These are phyloP conservation scores for Elaeis guineensis DNA, from an alignment of 176 grass and related monocot genomes.

Conservation along the genomic window DNA sequence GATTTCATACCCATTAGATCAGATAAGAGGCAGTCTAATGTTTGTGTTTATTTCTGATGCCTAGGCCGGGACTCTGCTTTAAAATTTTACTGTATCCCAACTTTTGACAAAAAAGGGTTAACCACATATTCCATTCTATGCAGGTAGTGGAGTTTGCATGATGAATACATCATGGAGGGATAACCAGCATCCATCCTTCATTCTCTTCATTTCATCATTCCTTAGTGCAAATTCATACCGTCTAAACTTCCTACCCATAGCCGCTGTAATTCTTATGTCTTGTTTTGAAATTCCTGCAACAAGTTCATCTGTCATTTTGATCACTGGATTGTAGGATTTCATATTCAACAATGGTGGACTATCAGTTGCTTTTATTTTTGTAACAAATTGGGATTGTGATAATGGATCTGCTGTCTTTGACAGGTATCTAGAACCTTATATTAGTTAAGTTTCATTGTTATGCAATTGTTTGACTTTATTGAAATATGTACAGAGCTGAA, in stretches of 20 bases:
- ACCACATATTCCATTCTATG: neutral
- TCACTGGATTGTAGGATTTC: constrained; percentile 37
- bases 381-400: constrained; percentile 45
- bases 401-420: constrained; percentile 42
- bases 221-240: constrained; percentile 59
- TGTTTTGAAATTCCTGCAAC: neutral
- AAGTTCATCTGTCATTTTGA: neutral
- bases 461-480: neutral
- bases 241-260: constrained; percentile 53
- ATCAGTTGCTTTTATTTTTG: constrained; percentile 75
- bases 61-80: too few species aligned
- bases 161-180: constrained; percentile 76
- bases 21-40: too few species aligned
- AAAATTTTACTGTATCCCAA: too few species aligned
- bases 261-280: constrained; percentile 34
- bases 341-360: constrained; percentile 67
- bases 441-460: neutral
- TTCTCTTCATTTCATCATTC: constrained; percentile 51
- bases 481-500: constrained; percentile 38
- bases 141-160: constrained; percentile 60
- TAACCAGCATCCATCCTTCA: constrained; percentile 45
- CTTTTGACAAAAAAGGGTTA: too few species aligned
- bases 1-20: too few species aligned
- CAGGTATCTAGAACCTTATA: constrained; percentile 22
- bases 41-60: too few species aligned